These are phyloP conservation scores for Cryptosporidium sp. DNA, from an alignment of 169 alveolate species.

Conservation along the genomic window DNA sequence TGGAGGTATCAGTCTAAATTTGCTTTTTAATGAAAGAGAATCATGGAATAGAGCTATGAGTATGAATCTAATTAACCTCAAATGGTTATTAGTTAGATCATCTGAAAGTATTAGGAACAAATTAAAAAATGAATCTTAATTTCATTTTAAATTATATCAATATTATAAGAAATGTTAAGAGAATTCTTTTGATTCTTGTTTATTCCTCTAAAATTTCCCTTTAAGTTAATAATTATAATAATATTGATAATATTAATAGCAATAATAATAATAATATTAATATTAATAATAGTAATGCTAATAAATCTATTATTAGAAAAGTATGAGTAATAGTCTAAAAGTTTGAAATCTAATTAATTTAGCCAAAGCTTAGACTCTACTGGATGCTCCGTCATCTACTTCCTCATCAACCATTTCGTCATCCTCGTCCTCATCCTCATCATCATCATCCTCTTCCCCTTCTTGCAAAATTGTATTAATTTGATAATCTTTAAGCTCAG, in stretches of 20 bases:
- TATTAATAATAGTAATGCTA: not conserved
- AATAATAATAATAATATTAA: no score
- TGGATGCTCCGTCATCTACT: constrained; percentile 21
- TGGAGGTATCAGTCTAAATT: constrained; percentile 10
- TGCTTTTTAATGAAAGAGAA: constrained; percentile 35
- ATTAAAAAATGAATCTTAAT: not conserved
- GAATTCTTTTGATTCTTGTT: no score
- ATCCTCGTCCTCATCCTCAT: not conserved
- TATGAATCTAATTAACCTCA: constrained; percentile 35
- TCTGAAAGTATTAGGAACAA: constrained; percentile 2
- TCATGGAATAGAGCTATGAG: constrained; percentile 65
- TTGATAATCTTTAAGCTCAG: not conserved
- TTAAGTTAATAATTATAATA: not conserved
- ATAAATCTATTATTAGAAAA: not conserved
- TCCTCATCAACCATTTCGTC: not conserved
- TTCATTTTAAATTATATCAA: no score
- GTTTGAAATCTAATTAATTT: not conserved
- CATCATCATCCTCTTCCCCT: not conserved
- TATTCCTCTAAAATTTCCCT: not conserved
- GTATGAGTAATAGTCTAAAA: not conserved
- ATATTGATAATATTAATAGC: no score
- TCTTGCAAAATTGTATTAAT: not conserved
- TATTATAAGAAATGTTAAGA: not conserved
- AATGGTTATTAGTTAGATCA: constrained; percentile 28
- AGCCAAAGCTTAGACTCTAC: constrained; percentile 4